These are phyloP conservation scores for Dothideomycetidae sp. DNA, from an alignment of 2,329 filamentous ascomycete genomes.

Conservation along the genomic window DNA sequence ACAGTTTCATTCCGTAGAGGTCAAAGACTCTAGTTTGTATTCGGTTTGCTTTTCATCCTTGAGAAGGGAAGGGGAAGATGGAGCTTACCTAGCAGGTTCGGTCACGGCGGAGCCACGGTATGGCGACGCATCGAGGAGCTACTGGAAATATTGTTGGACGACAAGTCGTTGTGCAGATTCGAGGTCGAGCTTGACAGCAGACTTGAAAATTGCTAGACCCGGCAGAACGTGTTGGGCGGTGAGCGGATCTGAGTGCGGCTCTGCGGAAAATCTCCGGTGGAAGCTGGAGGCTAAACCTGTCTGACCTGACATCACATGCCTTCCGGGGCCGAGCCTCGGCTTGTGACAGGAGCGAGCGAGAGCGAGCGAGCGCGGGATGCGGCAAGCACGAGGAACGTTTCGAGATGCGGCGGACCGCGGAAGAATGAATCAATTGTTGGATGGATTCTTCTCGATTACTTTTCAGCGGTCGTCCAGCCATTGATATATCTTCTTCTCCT, in stretches of 20 bases:
- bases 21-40: conserved; percentile 96
- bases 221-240: background rate
- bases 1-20: conserved; percentile 66
- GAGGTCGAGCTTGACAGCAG: too few species aligned
- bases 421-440: too few species aligned
- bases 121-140: too few species aligned
- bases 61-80: conserved; percentile 21
- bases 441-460: background rate
- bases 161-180: too few species aligned
- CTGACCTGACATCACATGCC: background rate
- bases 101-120: too few species aligned
- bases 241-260: background rate
- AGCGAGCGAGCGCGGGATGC: background rate
- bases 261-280: background rate
- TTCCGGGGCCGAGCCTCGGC: background rate
- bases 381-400: too few species aligned
- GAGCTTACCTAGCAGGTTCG: conserved; percentile 7
- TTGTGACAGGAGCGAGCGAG: background rate
- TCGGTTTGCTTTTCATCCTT: conserved; percentile 65
- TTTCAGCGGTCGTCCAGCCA: too few species aligned
- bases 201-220: too few species aligned
- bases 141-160: too few species aligned
- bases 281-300: background rate
- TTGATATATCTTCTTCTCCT: background rate
- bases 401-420: too few species aligned